Percentiles rank a stretch among this genome's conserved stretches.
Evolutionary conservation across 2,329 filamentous ascomycete species (phyloP).

Genomic region (Periconia sp.): DNA sequence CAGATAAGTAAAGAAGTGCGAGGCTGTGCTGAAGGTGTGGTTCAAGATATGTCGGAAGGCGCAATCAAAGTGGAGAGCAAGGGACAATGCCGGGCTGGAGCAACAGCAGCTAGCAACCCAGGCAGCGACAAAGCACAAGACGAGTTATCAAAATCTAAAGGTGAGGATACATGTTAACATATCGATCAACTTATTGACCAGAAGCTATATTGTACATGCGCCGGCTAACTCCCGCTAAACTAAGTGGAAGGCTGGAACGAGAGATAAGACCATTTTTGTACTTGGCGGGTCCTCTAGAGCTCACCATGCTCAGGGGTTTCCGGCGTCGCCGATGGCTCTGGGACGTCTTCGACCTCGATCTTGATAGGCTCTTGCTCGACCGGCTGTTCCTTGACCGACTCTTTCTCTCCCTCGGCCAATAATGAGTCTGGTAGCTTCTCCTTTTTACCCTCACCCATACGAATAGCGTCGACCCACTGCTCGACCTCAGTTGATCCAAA

Average conservation of each 20-base stretch:
- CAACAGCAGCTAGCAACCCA: too few relatives aligned
- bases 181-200: not conserved
- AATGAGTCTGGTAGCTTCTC: conserved; percentile 66
- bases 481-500: conserved; percentile 71
- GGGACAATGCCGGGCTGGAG: too few relatives aligned
- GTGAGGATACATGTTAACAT: too few relatives aligned
- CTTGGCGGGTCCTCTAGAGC: conserved; percentile 20
- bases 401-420: conserved; percentile 34
- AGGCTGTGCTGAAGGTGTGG: too few relatives aligned
- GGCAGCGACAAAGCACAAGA: too few relatives aligned
- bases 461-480: conserved; percentile 88
- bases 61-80: too few relatives aligned
- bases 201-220: conserved; percentile 2
- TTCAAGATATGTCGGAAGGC: too few relatives aligned
- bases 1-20: too few relatives aligned
- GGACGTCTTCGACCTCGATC: conserved; percentile 40
- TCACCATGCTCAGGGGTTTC: conserved; percentile 29
- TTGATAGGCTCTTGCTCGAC: conserved; percentile 36
- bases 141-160: too few relatives aligned
- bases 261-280: not conserved
- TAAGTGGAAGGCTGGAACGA: not conserved
- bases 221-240: not conserved
- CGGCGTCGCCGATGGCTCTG: conserved; percentile 13
- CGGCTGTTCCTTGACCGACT: conserved; percentile 24
- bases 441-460: conserved; percentile 85